Evolutionary conservation across 2,329 filamentous ascomycete genomes (phyloP).

Genomic region (Lasiodiplodia sp.): DNA sequence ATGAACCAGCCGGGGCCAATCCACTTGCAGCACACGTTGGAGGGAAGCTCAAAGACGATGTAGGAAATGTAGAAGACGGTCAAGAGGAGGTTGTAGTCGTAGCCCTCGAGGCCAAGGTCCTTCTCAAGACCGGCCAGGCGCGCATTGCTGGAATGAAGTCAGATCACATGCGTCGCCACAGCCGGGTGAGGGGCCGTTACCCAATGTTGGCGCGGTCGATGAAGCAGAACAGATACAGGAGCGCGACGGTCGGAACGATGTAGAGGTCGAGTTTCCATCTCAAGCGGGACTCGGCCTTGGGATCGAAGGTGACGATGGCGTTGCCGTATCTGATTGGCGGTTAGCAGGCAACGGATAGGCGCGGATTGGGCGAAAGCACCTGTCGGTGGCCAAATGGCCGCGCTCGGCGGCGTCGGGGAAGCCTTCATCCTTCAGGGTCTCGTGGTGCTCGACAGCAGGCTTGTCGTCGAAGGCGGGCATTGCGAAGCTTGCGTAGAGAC

Average conservation of each 20-base stretch:
- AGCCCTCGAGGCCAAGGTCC: constrained; percentile 65
- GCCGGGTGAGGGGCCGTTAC: constrained; percentile 41
- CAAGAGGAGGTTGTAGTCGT: constrained; percentile 74
- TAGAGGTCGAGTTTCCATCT: constrained; percentile 70
- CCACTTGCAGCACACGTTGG: constrained; percentile 73
- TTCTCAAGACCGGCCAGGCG: constrained; percentile 69
- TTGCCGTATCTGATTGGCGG: constrained; percentile 54
- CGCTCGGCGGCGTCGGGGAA: constrained; percentile 31
- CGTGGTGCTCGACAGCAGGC: constrained; percentile 25
- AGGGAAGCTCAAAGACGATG: constrained; percentile 75
- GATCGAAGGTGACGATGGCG: constrained; percentile 63
- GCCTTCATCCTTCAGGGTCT: constrained; percentile 9
- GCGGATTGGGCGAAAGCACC: neutral
- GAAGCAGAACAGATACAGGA: constrained; percentile 76
- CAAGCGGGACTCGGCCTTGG: constrained; percentile 64
- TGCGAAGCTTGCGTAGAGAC: neutral
- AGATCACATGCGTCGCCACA: neutral
- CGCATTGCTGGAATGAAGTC: constrained; percentile 60
- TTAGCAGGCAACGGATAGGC: neutral
- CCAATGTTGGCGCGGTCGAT: constrained; percentile 79
- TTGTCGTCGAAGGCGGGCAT: constrained; percentile 16
- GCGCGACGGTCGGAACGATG: constrained; percentile 69
- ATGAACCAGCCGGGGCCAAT: constrained; percentile 77
- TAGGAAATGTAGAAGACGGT: constrained; percentile 77
- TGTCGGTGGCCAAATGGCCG: constrained; percentile 32